These are phyloP conservation scores for Acorus gramineus DNA, from an alignment of 106 monocot species.

Conservation along the genomic window DNA sequence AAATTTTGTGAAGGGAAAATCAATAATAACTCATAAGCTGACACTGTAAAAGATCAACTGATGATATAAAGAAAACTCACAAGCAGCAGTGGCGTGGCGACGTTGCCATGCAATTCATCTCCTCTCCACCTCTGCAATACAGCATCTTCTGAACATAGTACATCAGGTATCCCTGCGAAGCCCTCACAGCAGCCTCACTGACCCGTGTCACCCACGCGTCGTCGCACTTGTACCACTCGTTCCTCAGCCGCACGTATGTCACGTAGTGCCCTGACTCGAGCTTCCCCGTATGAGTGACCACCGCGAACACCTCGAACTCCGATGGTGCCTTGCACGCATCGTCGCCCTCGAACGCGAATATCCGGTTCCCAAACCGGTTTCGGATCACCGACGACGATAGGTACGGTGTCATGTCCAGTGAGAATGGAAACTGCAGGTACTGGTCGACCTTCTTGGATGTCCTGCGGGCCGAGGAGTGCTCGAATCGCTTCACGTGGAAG, in stretches of 20 bases:
- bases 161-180: conserved; percentile 51
- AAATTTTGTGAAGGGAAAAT: no score
- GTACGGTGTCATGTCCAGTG: conserved; percentile 52
- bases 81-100: not conserved
- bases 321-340: conserved; percentile 30
- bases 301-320: conserved; percentile 59
- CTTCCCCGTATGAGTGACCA: conserved; percentile 48
- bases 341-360: conserved; percentile 42
- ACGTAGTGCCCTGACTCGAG: conserved; percentile 57
- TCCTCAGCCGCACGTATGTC: conserved; percentile 36
- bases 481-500: conserved; percentile 62
- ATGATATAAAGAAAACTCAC: no score
- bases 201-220: conserved; percentile 63
- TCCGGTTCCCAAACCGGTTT: conserved; percentile 43
- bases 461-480: conserved; percentile 20
- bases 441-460: conserved; percentile 43
- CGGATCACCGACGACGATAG: conserved; percentile 47
- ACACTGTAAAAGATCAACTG: no score
- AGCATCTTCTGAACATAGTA: conserved; percentile 48
- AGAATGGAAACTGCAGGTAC: conserved; percentile 51
- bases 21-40: no score
- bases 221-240: conserved; percentile 62
- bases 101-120: not conserved
- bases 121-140: conserved; percentile 14
- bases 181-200: conserved; percentile 32